Conservation (phyloP, 169 alveolate species). For the Perkinsus chesapeaki region DNA sequence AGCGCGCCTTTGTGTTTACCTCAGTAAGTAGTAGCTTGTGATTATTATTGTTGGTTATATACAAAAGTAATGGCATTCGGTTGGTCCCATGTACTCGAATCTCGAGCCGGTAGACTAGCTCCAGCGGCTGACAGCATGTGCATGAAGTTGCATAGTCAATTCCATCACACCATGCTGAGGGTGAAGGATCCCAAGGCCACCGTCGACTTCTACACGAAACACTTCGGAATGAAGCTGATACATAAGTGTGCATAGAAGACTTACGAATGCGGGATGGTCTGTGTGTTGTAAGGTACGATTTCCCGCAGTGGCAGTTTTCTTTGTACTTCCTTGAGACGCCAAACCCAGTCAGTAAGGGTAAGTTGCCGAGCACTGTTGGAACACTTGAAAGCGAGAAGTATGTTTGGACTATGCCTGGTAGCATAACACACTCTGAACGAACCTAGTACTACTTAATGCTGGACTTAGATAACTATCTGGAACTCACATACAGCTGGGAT, state of each 20-base stretch:
- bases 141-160: conserved; percentile 17
- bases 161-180: conserved; percentile 62
- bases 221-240: conserved; percentile 55
- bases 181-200: conserved; percentile 55
- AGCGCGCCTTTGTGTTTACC: neutral
- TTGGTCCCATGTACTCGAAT: neutral
- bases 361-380: conserved; percentile 29
- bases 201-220: conserved; percentile 48
- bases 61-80: neutral
- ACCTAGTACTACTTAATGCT: neutral
- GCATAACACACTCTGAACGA: neutral
- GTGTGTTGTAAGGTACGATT: conserved; percentile 23
- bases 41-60: neutral
- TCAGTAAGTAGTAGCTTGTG: neutral
- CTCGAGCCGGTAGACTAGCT: neutral
- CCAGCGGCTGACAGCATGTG: neutral
- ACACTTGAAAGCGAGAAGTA: conserved; percentile 47
- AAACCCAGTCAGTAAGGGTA: conserved; percentile 36
- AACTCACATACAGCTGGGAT: conserved; percentile 53
- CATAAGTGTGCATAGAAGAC: neutral
- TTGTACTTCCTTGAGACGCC: conserved; percentile 55
- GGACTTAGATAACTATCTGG: conserved; percentile 36
- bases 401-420: conserved; percentile 44
- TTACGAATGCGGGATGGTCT: neutral
- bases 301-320: conserved; percentile 45